Base-by-base conservation (phyloP, 371 early-diverging fungal species). In the Rhizomucor pusillus region DNA sequence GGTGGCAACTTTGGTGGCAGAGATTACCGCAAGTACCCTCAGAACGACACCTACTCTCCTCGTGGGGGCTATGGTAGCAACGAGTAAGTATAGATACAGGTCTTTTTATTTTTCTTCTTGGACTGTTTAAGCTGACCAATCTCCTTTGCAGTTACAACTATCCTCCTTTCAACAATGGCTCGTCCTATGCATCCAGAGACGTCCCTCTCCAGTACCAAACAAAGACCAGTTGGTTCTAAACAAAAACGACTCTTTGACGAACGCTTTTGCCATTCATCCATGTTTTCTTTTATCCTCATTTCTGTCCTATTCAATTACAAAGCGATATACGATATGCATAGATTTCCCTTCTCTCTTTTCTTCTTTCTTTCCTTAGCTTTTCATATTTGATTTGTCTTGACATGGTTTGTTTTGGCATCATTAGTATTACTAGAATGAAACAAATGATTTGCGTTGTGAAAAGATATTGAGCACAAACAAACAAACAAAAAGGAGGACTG, bases 151-250 rank as follows among this genome's bases (percentile, higher is more conserved):
- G 47, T 24, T 49, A 46, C 48, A 55, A 59, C 50, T 54, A 60
- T 39, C 53, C 57, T 33, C 53, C 51, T 37, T 50, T 54, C 39
- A 50, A 47, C 29, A 54, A 47, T 24, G 49, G 24, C 50, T 53
- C 49, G 55, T 53, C 69, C 68, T 66, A 47, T 44, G 47, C 52
- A n/a, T 35, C 59, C 29, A 48, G 47, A 41, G 56, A 59, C 44
- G 72, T 64, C 24, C 73, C 75, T 57, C 54, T 60, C 41, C 61
- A 63, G 35, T 63, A 63, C 47, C 77, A 77, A 52, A 73, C 59
- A 57, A 78, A 78, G 72, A 82, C 80, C 56, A 88, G 85, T 77
- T 88, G 89, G 89, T 88, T 88, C 68, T 88, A 78, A 80, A 55
- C 12, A 56, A 41, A 43, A 56, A 51, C 29, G 5, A 29, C 7